Percentiles rank a stretch among this genome's conserved stretches.
These are phyloP conservation scores for Artemisia argyi DNA, from an alignment of 129 eudicot species.

Conservation along the genomic window DNA sequence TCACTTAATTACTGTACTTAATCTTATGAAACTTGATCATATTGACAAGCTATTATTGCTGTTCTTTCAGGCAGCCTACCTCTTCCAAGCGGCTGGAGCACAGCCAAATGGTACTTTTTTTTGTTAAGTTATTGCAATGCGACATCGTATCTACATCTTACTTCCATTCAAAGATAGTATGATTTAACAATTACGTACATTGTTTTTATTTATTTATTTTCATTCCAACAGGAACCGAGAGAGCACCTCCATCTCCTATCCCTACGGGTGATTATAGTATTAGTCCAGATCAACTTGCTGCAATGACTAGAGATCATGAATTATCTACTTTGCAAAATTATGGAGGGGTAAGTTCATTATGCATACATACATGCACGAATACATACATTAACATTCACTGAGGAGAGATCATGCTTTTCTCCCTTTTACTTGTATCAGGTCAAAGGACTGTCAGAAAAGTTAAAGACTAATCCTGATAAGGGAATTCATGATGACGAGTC, in stretches of 20 bases:
- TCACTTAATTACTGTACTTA: slow-evolving; percentile 1
- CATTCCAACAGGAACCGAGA: slow-evolving; percentile 41
- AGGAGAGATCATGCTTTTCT: not conserved
- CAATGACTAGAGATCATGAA: slow-evolving; percentile 77
- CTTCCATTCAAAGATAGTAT: not conserved
- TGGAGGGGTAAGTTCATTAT: slow-evolving; percentile 73
- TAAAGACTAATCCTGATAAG: slow-evolving; percentile 65
- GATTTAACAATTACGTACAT: not conserved
- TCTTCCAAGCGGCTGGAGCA: slow-evolving; percentile 68
- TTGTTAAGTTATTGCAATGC: slow-evolving; percentile 1
- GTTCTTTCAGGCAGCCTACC: slow-evolving; percentile 74
- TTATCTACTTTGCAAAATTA: slow-evolving; percentile 53
- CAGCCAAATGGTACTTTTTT: slow-evolving; percentile 46
- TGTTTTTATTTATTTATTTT: not conserved
- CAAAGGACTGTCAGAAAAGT: slow-evolving; percentile 67
- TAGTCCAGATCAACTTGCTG: slow-evolving; percentile 64
- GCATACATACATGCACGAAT: not conserved
- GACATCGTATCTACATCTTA: not conserved
- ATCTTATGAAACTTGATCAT: slow-evolving; percentile 11
- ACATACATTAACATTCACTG: too few species aligned
- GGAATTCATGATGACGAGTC: slow-evolving; percentile 75
- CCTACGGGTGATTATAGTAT: slow-evolving; percentile 52
- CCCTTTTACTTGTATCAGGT: slow-evolving; percentile 40
- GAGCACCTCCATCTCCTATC: slow-evolving; percentile 39
- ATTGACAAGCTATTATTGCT: slow-evolving; percentile 23